These are phyloP conservation scores for Panicum virgatum DNA, from an alignment of 202 grass and related monocot genomes.

Conservation along the genomic window DNA sequence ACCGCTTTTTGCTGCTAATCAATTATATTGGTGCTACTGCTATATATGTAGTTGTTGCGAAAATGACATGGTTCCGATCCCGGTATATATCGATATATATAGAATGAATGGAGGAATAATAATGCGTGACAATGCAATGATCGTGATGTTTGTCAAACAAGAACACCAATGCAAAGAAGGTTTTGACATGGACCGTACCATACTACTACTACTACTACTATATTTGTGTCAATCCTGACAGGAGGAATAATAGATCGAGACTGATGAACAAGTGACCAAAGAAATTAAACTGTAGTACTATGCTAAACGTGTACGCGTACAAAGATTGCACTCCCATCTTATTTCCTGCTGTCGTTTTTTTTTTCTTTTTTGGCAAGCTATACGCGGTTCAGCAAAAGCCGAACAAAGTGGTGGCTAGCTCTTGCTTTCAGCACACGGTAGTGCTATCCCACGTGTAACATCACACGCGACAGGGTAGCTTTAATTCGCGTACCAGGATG, in stretches of 20 bases:
- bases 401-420: background rate
- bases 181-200: no score
- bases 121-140: background rate
- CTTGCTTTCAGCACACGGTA: background rate
- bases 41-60: background rate
- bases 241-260: background rate
- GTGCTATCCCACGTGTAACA: slow-evolving; percentile 5
- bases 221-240: no score
- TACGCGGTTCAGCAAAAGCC: background rate
- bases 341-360: no score
- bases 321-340: background rate
- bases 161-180: no score
- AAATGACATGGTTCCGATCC: background rate
- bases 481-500: background rate
- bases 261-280: background rate
- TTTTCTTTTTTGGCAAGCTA: background rate
- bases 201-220: no score
- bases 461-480: background rate
- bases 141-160: background rate
- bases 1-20: background rate
- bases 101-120: background rate
- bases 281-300: background rate
- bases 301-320: background rate
- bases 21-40: background rate
- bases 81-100: background rate